These are phyloP conservation scores for Orbilia quercus DNA, from an alignment of 2,329 filamentous ascomycete genomes.

Conservation along the genomic window DNA sequence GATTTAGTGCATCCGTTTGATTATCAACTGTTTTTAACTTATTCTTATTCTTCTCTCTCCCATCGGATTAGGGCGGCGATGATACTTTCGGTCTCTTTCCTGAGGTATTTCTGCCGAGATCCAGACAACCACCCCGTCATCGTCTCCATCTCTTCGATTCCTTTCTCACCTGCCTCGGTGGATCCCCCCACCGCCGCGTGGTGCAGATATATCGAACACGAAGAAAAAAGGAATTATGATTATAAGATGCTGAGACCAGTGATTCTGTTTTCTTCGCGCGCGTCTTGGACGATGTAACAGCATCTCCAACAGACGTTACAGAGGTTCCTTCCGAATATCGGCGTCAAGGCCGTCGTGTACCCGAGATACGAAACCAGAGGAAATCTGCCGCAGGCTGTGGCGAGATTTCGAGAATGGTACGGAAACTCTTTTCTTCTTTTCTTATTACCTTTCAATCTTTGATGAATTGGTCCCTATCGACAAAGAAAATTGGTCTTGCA, in stretches of 20 bases:
- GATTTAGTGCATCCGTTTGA: slow-evolving; percentile 46
- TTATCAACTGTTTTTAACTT: slow-evolving; percentile 35
- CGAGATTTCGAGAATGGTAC: slow-evolving; percentile 79
- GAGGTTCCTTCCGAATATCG: slow-evolving; percentile 74
- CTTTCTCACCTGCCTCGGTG: slow-evolving; percentile 22
- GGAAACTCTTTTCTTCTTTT: slow-evolving; percentile 21
- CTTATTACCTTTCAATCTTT: neutral
- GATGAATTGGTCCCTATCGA: neutral
- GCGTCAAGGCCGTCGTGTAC: slow-evolving; percentile 77
- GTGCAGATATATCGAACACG: slow-evolving; percentile 39
- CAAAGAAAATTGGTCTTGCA: slow-evolving; percentile 8
- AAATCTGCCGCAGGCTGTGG: slow-evolving; percentile 77
- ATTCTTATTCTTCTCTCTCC: slow-evolving; percentile 40
- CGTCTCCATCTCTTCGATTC: slow-evolving; percentile 6
- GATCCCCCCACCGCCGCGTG: slow-evolving; percentile 22
- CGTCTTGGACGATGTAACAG: slow-evolving; percentile 48
- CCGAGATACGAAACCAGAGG: slow-evolving; percentile 85
- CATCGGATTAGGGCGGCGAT: slow-evolving; percentile 73
- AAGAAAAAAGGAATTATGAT: slow-evolving; percentile 16
- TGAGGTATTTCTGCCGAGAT: slow-evolving; percentile 62
- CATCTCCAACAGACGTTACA: slow-evolving; percentile 75
- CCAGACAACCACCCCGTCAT: slow-evolving; percentile 17
- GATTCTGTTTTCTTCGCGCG: slow-evolving; percentile 9
- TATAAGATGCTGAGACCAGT: slow-evolving; percentile 42
- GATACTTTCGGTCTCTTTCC: slow-evolving; percentile 82